These are phyloP conservation scores for Pyrus hybrid DNA, from an alignment of 331 rosid genomes.

Conservation along the genomic window DNA sequence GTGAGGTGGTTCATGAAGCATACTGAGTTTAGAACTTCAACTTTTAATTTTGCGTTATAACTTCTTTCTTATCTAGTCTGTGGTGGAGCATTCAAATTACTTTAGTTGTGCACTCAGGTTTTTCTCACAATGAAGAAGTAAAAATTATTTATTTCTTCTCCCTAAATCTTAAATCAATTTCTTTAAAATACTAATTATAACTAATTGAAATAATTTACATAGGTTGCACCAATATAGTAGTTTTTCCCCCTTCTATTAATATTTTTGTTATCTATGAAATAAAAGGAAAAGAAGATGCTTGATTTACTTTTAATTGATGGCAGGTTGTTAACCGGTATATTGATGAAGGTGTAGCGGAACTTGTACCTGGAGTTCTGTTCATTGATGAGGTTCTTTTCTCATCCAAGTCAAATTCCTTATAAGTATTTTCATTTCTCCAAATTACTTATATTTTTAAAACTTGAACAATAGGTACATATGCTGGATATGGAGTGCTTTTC, in stretches of 20 bases:
- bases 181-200: no score
- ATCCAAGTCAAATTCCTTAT: background rate
- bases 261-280: background rate
- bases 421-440: background rate
- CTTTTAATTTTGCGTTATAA: background rate
- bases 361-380: constrained; percentile 92
- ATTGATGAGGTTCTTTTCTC: constrained; percentile 71
- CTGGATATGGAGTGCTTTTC: constrained; percentile 99
- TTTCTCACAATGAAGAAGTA: background rate
- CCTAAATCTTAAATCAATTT: background rate
- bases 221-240: background rate
- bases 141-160: background rate
- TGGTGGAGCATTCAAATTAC: background rate
- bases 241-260: background rate
- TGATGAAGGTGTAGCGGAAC: constrained; percentile 96
- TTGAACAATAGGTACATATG: constrained; percentile 78
- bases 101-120: background rate
- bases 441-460: background rate
- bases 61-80: background rate
- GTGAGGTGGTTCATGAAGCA: background rate
- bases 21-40: background rate
- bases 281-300: background rate
- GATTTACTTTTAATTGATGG: constrained; percentile 9
- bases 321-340: constrained; percentile 91
- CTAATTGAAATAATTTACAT: background rate